Base-by-base conservation (phyloP, 257 asterid species). In the Primulina eburnea region DNA sequence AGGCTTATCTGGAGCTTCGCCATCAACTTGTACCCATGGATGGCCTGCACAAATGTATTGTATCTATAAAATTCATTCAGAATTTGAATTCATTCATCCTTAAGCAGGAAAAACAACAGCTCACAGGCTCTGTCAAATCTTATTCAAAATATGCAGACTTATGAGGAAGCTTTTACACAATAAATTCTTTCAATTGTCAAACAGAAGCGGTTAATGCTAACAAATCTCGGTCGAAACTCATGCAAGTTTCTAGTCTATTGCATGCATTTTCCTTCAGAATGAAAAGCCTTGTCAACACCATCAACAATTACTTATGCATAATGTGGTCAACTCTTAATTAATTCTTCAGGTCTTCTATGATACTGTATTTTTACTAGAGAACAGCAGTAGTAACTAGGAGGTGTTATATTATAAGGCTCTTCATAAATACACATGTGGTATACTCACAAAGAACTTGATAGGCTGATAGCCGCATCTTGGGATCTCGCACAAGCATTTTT, bases 361-460 rank as follows among this genome's bases (percentile, higher is more conserved):
- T 6, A 34, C 53, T 34, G n/a, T 16, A 34, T 33, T 63, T 34
- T 33, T 30, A n/a, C 67, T 34, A 63, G 12, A n/a, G 26, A 30
- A 63, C 32, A 35, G 67, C 43, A 33, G 26, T 17, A 6, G 2
- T 18, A 62, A 62, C 10, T 29, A 62, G 9, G 8, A 16, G 56
- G 8, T 47, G 43, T 24, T 38, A 17, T 50, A 65, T 50, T 30
- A 10, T 57, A 18, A 4, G 47, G 20, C n/a, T 35, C 53, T 29
- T 69, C 35, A 60, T n/a, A 21, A 50, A 14, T 50, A 8, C n/a
- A 50, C 57, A 50, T 64, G 70, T 30, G 63, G 38, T 53, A 20
- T 40, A 86, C 96, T 86, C 83, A 89, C 96, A 81, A 58, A 89
- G 96, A 80, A 86, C 93, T 89, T 89, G 87, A 76, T 89, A 88